Conservation (phyloP, 2,329 filamentous ascomycete species). For the Myriosclerotinia scirpicola region DNA sequence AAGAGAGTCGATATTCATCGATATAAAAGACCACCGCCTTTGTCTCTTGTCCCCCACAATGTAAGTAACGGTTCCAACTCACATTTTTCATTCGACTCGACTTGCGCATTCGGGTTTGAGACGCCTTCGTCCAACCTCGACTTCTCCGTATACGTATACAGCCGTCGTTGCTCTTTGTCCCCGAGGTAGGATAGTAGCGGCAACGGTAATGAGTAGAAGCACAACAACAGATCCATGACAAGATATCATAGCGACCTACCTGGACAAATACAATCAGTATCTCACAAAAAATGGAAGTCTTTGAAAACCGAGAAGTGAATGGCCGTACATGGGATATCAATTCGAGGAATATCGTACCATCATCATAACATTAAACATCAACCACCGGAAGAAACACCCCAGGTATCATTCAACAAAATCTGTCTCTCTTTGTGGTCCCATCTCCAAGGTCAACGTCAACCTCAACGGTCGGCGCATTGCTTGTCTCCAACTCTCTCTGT, state of each 20-base stretch:
- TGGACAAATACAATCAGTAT: background rate
- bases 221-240: background rate
- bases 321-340: background rate
- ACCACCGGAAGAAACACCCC: background rate
- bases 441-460: constrained; percentile 31
- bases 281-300: background rate
- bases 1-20: background rate
- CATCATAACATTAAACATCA: background rate
- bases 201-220: background rate
- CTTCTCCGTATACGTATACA: no score
- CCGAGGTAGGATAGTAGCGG: background rate
- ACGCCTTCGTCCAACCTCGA: background rate
- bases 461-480: constrained; percentile 29
- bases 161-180: no score
- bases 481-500: constrained; percentile 25
- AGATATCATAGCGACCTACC: background rate
- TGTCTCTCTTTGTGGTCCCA: background rate
- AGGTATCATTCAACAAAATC: background rate
- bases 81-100: background rate
- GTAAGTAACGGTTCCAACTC: background rate
- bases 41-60: background rate
- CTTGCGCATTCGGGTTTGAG: background rate
- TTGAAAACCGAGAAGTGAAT: background rate
- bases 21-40: background rate
- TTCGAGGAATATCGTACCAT: background rate